phyloP scores from a whole-genome alignment of 139 green algal species.

The Chlamydomonas schloesseri region DNA sequence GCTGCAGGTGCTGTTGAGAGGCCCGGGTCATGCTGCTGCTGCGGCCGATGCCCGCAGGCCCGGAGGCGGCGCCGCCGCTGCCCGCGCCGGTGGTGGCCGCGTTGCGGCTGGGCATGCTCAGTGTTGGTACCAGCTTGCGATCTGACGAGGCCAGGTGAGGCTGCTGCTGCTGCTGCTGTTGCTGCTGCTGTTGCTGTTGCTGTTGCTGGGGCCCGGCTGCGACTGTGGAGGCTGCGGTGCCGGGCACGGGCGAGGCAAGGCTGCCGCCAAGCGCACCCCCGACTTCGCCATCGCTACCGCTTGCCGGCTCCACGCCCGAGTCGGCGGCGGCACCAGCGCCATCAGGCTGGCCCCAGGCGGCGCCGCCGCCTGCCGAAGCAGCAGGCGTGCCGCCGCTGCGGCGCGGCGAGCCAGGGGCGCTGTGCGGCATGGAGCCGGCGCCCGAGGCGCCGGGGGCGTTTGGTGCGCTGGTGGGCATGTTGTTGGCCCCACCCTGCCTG shows the following conservation, averaged over 20 bases:
- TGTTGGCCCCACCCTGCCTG: too few species aligned
- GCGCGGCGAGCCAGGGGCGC: too few species aligned
- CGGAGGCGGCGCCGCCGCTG: background rate
- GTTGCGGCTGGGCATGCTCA: background rate
- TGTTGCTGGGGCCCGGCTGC: too few species aligned
- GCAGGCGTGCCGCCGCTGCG: too few species aligned
- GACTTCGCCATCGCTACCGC: background rate
- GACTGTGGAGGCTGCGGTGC: too few species aligned
- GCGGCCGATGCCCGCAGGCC: background rate
- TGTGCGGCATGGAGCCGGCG: too few species aligned
- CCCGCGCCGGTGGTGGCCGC: background rate
- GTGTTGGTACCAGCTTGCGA: conserved; percentile 20
- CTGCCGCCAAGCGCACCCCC: background rate
- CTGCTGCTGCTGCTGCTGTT: background rate
- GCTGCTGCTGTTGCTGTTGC: background rate
- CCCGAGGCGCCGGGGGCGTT: too few species aligned
- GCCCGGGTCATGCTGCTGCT: background rate
- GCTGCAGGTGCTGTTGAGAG: background rate
- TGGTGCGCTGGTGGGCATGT: too few species aligned
- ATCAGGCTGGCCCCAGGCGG: too few species aligned
- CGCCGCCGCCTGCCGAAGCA: too few species aligned
- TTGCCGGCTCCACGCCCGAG: background rate
- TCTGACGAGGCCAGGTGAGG: background rate
- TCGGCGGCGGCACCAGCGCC: too few species aligned
- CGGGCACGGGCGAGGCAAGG: too few species aligned